Evolutionary conservation across 2,329 filamentous ascomycete species (phyloP).

Genomic region (Botrytis deweyae): DNA sequence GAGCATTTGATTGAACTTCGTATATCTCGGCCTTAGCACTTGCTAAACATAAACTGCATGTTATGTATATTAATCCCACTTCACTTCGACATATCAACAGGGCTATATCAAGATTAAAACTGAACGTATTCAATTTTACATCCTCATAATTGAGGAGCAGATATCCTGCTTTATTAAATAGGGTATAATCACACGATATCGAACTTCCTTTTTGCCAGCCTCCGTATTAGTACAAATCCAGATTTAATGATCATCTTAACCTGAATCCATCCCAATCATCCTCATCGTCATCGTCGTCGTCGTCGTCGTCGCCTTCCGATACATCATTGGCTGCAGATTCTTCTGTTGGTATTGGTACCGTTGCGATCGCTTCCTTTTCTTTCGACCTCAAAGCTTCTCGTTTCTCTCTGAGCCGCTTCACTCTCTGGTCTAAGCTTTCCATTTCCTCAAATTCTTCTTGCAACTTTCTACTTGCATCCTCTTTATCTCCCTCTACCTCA

Average conservation of each 20-base stretch:
- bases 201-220: not conserved
- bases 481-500: conserved; percentile 64
- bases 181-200: conserved; percentile 12
- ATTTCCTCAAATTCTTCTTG: conserved; percentile 82
- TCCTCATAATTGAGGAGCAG: not conserved
- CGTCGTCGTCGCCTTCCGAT: conserved; percentile 23
- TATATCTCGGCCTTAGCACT: not conserved
- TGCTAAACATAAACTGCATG: not conserved
- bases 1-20: not conserved
- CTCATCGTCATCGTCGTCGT: conserved; percentile 25
- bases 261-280: conserved; percentile 29
- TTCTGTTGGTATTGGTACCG: not conserved
- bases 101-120: not conserved
- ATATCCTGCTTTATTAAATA: not conserved
- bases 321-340: not conserved
- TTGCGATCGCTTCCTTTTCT: conserved; percentile 26
- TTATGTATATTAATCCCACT: not conserved
- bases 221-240: not conserved
- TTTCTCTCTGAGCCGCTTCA: conserved; percentile 66
- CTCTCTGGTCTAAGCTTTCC: conserved; percentile 72
- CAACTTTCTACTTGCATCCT: conserved; percentile 71
- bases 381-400: conserved; percentile 62
- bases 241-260: conserved; percentile 8
- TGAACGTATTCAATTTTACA: not conserved
- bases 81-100: not conserved